Conservation (phyloP, 2,329 filamentous ascomycete species). For the Nigrospora osmanthi region DNA sequence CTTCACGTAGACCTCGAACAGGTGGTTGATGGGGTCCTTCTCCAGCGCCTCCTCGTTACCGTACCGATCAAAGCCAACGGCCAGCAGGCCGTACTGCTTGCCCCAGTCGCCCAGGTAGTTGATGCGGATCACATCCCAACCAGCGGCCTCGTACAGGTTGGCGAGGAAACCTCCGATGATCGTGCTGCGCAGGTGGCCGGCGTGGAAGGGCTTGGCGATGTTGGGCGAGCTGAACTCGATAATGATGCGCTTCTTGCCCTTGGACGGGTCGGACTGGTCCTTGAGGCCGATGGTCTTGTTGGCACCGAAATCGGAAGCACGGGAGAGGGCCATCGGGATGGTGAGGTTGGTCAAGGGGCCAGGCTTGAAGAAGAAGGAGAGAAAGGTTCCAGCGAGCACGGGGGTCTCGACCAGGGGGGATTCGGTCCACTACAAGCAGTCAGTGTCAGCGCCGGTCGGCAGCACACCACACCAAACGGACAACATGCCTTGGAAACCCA, state of each 20-base stretch:
- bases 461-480: not conserved
- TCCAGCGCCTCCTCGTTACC: slow-evolving; percentile 57
- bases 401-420: slow-evolving; percentile 68
- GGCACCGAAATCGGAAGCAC: slow-evolving; percentile 54
- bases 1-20: slow-evolving; percentile 66
- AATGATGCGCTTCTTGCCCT: slow-evolving; percentile 42
- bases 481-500: slow-evolving; percentile 49
- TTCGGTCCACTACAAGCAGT: slow-evolving; percentile 54
- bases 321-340: slow-evolving; percentile 60
- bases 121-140: slow-evolving; percentile 63
- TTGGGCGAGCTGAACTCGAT: slow-evolving; percentile 72
- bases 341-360: slow-evolving; percentile 56
- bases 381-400: slow-evolving; percentile 55
- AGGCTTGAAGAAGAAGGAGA: slow-evolving; percentile 77
- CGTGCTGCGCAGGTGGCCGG: slow-evolving; percentile 66
- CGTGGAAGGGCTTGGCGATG: slow-evolving; percentile 70
- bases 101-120: slow-evolving; percentile 80
- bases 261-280: slow-evolving; percentile 32
- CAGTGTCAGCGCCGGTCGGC: too few relatives aligned
- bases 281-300: slow-evolving; percentile 53
- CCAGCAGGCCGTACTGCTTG: slow-evolving; percentile 61
- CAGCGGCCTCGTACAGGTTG: slow-evolving; percentile 60
- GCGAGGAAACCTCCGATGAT: slow-evolving; percentile 68
- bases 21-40: slow-evolving; percentile 61
- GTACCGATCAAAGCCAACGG: slow-evolving; percentile 60